Evolutionary conservation across 768 basidiomycete species (phyloP).

Genomic region (Pleurotus djamor): DNA sequence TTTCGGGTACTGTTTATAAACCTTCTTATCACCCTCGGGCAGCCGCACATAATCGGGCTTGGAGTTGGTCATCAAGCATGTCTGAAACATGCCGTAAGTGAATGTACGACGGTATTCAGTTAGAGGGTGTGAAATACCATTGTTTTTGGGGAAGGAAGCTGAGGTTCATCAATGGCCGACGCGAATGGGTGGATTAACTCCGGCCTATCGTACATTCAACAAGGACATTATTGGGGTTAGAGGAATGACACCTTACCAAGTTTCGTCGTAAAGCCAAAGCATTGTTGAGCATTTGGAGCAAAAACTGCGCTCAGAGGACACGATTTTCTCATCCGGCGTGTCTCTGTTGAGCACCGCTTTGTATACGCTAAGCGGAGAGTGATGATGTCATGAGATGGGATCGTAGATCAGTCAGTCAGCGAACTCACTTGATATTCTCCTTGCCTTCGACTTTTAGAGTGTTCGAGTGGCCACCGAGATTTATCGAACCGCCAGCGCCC

Average conservation of each 20-base stretch:
- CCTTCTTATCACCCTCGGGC: conserved; percentile 54
- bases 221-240: not conserved
- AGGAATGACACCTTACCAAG: conserved; percentile 35
- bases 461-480: conserved; percentile 54
- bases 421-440: conserved; percentile 46
- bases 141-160: conserved; percentile 46
- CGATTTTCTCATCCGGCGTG: conserved; percentile 42
- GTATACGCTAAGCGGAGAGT: conserved; percentile 42
- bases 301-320: conserved; percentile 59
- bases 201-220: conserved; percentile 37
- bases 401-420: not conserved
- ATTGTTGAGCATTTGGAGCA: conserved; percentile 63
- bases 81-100: conserved; percentile 24
- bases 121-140: conserved; percentile 35
- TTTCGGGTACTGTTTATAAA: conserved; percentile 39
- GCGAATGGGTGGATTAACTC: conserved; percentile 68
- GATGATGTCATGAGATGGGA: not conserved
- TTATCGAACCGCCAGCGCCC: conserved; percentile 62
- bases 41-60: conserved; percentile 61
- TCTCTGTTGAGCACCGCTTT: conserved; percentile 61
- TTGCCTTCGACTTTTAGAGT: conserved; percentile 54
- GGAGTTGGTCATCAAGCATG: conserved; percentile 42
- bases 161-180: conserved; percentile 60
- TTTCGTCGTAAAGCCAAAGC: conserved; percentile 62
- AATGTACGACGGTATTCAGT: not conserved